Conservation (phyloP, 306 rosid species). For the Malus sylvestris region DNA sequence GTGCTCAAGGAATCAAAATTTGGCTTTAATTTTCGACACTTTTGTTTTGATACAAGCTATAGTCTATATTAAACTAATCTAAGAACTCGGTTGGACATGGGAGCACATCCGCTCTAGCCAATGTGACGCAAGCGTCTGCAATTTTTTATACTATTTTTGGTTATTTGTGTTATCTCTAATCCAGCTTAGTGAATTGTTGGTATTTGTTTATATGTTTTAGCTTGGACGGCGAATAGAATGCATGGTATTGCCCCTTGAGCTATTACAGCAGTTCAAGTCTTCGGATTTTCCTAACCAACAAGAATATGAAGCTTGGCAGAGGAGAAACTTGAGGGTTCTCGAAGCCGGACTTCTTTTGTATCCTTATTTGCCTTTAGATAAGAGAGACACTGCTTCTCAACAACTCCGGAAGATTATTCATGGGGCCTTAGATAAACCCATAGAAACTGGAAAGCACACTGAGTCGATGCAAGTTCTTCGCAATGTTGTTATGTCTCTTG, state of each 20-base stretch:
- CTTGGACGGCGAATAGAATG: conserved; percentile 81
- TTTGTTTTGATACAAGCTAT: neutral
- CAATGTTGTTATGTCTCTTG: conserved; percentile 57
- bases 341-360: conserved; percentile 71
- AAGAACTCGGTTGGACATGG: neutral
- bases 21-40: neutral
- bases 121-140: neutral
- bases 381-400: conserved; percentile 49
- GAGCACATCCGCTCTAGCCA: neutral
- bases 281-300: conserved; percentile 63
- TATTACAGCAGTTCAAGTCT: conserved; percentile 67
- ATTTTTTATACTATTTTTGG: neutral
- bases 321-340: conserved; percentile 72
- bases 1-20: neutral
- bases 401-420: conserved; percentile 48
- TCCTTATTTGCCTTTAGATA: conserved; percentile 62
- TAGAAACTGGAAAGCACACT: conserved; percentile 43
- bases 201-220: conserved; percentile 40
- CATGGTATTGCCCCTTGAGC: conserved; percentile 86
- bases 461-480: conserved; percentile 63
- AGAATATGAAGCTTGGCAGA: conserved; percentile 77
- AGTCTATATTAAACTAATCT: neutral
- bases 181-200: conserved; percentile 22
- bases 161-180: neutral
- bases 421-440: conserved; percentile 60